Conservation (phyloP, 2,329 filamentous ascomycete species). For the Sordariomycetes sp. region DNA sequence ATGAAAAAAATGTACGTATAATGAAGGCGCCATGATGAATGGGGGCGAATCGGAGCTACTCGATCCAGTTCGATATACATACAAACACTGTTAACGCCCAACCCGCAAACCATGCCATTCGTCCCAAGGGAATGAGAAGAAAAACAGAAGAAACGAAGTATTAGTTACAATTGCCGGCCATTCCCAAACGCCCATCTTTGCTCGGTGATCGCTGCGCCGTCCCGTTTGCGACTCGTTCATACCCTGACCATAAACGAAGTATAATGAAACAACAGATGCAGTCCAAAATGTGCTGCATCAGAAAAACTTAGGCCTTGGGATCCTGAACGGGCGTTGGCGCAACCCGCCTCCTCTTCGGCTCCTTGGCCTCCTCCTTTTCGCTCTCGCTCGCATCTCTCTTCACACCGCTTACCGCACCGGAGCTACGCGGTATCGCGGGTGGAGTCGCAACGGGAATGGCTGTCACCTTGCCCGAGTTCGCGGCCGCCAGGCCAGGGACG, state of each 20-base stretch:
- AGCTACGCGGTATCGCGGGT: slow-evolving; percentile 73
- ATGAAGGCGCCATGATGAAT: too few species aligned
- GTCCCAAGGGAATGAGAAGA: background rate
- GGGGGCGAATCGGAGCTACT: background rate
- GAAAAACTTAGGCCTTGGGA: background rate
- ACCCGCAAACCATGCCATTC: background rate
- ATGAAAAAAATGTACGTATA: background rate
- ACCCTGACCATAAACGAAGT: background rate
- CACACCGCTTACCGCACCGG: slow-evolving; percentile 24
- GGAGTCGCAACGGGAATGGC: slow-evolving; percentile 73
- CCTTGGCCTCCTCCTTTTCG: slow-evolving; percentile 36
- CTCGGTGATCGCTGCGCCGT: background rate
- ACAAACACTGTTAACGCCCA: background rate
- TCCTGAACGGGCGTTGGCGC: slow-evolving; percentile 38
- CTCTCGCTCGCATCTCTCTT: slow-evolving; percentile 45
- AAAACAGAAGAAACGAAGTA: background rate
- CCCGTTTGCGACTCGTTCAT: background rate
- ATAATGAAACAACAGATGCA: background rate
- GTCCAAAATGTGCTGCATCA: background rate
- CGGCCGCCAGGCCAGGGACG: slow-evolving; percentile 63
- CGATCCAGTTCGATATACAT: background rate
- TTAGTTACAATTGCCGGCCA: background rate
- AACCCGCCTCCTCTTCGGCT: slow-evolving; percentile 57
- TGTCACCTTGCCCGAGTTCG: slow-evolving; percentile 50
- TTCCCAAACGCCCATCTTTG: background rate